These are phyloP conservation scores for Fusarium floridanum DNA, from an alignment of 2,329 filamentous ascomycete genomes.

Conservation along the genomic window DNA sequence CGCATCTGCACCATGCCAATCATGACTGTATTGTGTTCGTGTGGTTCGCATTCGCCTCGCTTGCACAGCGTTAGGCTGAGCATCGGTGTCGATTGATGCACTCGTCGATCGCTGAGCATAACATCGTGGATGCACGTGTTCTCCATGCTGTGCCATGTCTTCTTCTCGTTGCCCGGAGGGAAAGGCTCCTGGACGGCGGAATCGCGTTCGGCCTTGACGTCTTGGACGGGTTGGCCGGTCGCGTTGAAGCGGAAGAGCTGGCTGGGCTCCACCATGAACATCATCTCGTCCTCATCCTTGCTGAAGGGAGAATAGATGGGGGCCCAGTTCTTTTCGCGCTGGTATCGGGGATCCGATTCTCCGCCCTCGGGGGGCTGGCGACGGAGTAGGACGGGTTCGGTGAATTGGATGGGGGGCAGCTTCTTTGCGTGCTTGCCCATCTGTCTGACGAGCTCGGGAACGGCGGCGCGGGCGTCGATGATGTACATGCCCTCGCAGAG, in stretches of 20 bases:
- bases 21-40: constrained; percentile 36
- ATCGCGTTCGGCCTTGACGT: constrained; percentile 28
- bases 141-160: constrained; percentile 38
- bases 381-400: constrained; percentile 32
- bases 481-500: constrained; percentile 42
- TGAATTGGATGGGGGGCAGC: constrained; percentile 35
- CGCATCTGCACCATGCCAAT: constrained; percentile 43
- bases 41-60: constrained; percentile 34
- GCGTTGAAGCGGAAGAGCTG: constrained; percentile 33
- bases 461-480: constrained; percentile 36
- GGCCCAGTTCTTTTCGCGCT: constrained; percentile 43
- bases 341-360: constrained; percentile 29
- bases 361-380: constrained; percentile 32
- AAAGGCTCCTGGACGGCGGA: constrained; percentile 39
- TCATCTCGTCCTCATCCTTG: constrained; percentile 38
- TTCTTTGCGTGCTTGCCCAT: constrained; percentile 36
- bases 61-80: constrained; percentile 41
- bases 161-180: constrained; percentile 26
- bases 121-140: constrained; percentile 40
- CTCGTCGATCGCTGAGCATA: constrained; percentile 38
- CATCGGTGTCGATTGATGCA: constrained; percentile 44
- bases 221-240: constrained; percentile 17
- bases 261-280: constrained; percentile 42
- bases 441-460: constrained; percentile 31
- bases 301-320: constrained; percentile 35